phyloP scores from a whole-genome alignment of 345 rosid species.

The Corchorus olitorius region DNA sequence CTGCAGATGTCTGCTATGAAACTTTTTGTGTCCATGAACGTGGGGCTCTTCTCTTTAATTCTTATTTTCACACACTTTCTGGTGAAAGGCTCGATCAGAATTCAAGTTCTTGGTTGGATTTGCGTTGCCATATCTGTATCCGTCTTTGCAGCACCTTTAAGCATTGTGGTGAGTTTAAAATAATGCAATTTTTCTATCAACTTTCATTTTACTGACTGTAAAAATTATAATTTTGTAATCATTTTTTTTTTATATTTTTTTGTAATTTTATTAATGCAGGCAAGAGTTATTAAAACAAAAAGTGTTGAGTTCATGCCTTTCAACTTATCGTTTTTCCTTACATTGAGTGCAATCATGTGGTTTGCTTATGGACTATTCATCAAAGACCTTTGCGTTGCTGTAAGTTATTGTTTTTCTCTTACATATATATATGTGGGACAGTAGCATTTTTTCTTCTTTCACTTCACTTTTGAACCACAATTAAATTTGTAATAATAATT shows the following conservation, averaged over 20 bases:
- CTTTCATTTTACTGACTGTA: not conserved
- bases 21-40: conserved; percentile 50
- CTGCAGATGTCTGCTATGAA: conserved; percentile 62
- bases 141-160: conserved; percentile 86
- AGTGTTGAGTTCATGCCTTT: conserved; percentile 98
- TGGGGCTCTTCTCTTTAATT: conserved; percentile 54
- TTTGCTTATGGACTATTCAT: conserved; percentile 68
- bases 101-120: conserved; percentile 78
- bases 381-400: conserved; percentile 70
- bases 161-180: conserved; percentile 53
- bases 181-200: not conserved
- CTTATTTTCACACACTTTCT: conserved; percentile 46
- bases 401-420: conserved; percentile 35
- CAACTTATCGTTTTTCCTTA: conserved; percentile 73
- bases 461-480: not conserved
- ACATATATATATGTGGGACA: not conserved
- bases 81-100: conserved; percentile 23
- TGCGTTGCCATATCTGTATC: conserved; percentile 64
- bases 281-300: conserved; percentile 56
- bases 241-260: not conserved
- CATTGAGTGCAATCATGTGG: conserved; percentile 82
- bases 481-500: not conserved
- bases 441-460: not conserved
- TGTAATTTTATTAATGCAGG: not conserved
- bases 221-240: not conserved